Conservation (phyloP, 2,329 filamentous ascomycete species). For the Esteya vermicola region DNA sequence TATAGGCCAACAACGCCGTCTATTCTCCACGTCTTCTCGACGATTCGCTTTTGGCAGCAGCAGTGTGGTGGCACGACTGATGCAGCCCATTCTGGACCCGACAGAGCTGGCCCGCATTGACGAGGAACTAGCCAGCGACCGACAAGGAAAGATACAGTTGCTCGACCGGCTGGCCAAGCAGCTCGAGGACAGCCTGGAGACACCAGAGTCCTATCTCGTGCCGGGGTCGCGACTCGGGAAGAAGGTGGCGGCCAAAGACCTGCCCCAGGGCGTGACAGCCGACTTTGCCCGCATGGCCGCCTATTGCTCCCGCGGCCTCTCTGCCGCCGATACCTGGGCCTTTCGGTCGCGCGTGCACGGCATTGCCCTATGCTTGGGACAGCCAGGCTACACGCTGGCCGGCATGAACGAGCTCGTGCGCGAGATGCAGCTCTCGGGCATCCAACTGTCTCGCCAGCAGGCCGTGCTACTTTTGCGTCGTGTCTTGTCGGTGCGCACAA, state of each 20-base stretch:
- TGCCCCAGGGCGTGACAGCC: not conserved
- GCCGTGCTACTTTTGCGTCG: constrained; percentile 23
- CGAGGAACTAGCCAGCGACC: constrained; percentile 11
- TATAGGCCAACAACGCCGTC: constrained; percentile 4
- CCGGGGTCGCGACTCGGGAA: constrained; percentile 6
- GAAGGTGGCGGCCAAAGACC: not conserved
- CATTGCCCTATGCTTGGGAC: constrained; percentile 11
- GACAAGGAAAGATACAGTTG: constrained; percentile 13
- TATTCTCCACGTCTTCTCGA: constrained; percentile 11
- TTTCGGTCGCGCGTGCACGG: constrained; percentile 18
- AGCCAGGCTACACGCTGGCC: constrained; percentile 6
- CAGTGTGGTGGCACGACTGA: not conserved
- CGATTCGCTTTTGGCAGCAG: constrained; percentile 6
- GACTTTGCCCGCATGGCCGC: not conserved
- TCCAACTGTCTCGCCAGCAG: constrained; percentile 19
- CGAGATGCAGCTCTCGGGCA: constrained; percentile 24
- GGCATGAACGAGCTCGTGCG: constrained; percentile 16
- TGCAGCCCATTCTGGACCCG: not conserved
- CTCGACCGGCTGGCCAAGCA: constrained; percentile 13
- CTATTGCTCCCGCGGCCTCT: constrained; percentile 10
- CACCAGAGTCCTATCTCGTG: not conserved
- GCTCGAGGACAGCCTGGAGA: constrained; percentile 7
- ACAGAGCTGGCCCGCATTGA: not conserved
- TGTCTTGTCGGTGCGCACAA: constrained; percentile 19
- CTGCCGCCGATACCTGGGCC: constrained; percentile 18